phyloP scores from a whole-genome alignment of 1,284 basidiomycete species.

The Sutorius eximius region DNA sequence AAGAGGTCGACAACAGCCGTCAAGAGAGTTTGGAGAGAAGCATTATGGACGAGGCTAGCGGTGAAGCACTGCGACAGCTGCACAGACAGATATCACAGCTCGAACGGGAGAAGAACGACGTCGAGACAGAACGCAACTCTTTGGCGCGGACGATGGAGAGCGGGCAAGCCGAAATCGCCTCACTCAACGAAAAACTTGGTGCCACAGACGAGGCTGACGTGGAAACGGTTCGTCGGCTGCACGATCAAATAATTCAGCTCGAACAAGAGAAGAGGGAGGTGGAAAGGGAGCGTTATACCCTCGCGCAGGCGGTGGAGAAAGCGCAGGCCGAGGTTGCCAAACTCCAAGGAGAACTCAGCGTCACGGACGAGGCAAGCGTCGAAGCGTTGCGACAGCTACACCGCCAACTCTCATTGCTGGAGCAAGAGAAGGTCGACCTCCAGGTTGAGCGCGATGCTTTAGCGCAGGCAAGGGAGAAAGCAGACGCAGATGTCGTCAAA shows the following conservation, averaged over 20 bases:
- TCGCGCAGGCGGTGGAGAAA: neutral
- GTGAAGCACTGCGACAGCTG: slow-evolving; percentile 64
- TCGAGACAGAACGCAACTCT: neutral
- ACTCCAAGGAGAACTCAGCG: slow-evolving; percentile 32
- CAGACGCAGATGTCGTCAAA: too few species aligned
- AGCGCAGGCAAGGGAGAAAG: too few species aligned
- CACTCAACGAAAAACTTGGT: slow-evolving; percentile 46
- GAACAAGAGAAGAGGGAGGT: slow-evolving; percentile 54
- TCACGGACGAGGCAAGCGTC: neutral
- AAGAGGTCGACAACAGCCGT: slow-evolving; percentile 65
- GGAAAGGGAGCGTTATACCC: slow-evolving; percentile 21
- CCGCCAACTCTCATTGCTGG: neutral
- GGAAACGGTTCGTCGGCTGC: slow-evolving; percentile 61
- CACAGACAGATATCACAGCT: slow-evolving; percentile 42
- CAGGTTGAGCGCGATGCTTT: too few species aligned
- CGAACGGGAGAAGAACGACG: slow-evolving; percentile 22
- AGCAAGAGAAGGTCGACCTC: neutral
- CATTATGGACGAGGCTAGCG: slow-evolving; percentile 75
- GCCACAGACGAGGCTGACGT: slow-evolving; percentile 59
- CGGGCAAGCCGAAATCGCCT: slow-evolving; percentile 42
- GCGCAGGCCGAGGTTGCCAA: slow-evolving; percentile 39
- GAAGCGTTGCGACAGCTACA: neutral
- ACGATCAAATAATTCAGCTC: slow-evolving; percentile 57
- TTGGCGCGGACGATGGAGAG: slow-evolving; percentile 13
- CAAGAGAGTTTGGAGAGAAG: slow-evolving; percentile 70